phyloP scores from a whole-genome alignment of 2,329 filamentous ascomycete species.

The Corynespora cassiicola region DNA sequence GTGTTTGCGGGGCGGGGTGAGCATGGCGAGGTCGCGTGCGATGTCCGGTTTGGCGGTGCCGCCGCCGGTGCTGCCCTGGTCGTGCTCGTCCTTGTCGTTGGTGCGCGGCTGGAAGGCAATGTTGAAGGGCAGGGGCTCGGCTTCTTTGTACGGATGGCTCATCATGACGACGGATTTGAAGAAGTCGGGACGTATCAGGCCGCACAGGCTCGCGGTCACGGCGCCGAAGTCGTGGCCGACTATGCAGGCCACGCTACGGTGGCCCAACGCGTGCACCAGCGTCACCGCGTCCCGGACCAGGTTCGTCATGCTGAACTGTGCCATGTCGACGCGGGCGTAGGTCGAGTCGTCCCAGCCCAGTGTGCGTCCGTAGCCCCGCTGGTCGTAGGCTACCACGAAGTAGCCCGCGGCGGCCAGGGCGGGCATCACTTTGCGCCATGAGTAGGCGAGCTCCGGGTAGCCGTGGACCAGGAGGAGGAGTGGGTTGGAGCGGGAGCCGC shows the following conservation, averaged over 20 bases:
- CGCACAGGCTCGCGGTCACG: constrained; percentile 64
- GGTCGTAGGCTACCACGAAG: constrained; percentile 71
- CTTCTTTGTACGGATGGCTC: constrained; percentile 68
- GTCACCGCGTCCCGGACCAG: constrained; percentile 68
- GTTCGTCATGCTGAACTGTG: constrained; percentile 63
- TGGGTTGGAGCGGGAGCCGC: constrained; percentile 57
- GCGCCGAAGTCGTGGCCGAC: constrained; percentile 73
- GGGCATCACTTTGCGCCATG: constrained; percentile 70
- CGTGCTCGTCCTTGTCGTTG: constrained; percentile 27
- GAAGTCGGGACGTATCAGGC: constrained; percentile 68
- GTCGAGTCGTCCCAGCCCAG: constrained; percentile 63
- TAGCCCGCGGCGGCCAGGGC: constrained; percentile 66
- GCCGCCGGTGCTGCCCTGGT: constrained; percentile 20
- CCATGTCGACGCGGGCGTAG: constrained; percentile 62
- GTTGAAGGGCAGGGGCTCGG: constrained; percentile 57
- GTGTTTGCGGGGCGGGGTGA: constrained; percentile 67
- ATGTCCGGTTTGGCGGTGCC: too few relatives aligned
- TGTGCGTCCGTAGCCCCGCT: constrained; percentile 72
- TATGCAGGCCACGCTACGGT: constrained; percentile 63
- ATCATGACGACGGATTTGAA: constrained; percentile 68
- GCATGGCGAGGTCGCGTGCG: constrained; percentile 61
- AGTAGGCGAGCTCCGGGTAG: constrained; percentile 73
- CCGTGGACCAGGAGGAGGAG: constrained; percentile 70
- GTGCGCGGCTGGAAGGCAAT: too few relatives aligned
- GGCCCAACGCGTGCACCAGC: constrained; percentile 67